Evolutionary conservation across 202 grass and related monocot genomes (phyloP).

Genomic region (Musa balbisiana): DNA sequence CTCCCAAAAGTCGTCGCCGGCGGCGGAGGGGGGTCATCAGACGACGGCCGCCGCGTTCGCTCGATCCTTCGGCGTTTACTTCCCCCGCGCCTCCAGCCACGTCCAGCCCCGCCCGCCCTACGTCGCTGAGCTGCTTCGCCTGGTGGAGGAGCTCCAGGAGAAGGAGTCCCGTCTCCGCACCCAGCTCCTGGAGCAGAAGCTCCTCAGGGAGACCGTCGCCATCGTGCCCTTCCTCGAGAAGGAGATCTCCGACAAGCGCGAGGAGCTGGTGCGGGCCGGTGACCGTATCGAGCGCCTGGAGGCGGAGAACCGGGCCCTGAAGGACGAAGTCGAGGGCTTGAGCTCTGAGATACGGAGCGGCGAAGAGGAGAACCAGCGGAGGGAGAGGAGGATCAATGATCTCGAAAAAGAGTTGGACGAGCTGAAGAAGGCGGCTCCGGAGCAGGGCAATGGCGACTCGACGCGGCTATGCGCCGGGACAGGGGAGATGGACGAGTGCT

Average conservation of each 20-base stretch:
- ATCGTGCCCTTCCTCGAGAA: constrained; percentile 72
- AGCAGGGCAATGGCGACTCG: background rate
- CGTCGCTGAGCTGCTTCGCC: constrained; percentile 61
- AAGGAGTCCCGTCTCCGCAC: constrained; percentile 77
- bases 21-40: constrained; percentile 19
- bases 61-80: constrained; percentile 70
- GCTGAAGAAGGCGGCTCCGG: constrained; percentile 32
- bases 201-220: constrained; percentile 70
- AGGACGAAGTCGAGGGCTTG: constrained; percentile 49
- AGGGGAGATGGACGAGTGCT: constrained; percentile 51
- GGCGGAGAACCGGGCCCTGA: constrained; percentile 57
- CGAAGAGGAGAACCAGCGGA: constrained; percentile 1
- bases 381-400: constrained; percentile 49
- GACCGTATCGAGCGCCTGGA: constrained; percentile 42
- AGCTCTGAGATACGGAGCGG: constrained; percentile 30
- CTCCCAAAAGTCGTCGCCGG: constrained; percentile 17
- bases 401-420: constrained; percentile 58
- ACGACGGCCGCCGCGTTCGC: constrained; percentile 30
- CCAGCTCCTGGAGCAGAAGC: constrained; percentile 81
- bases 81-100: constrained; percentile 68
- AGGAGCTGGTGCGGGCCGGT: constrained; percentile 43
- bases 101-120: constrained; percentile 51
- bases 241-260: constrained; percentile 44
- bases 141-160: constrained; percentile 86
- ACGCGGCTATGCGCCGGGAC: background rate